Evolutionary conservation across 2,329 filamentous ascomycete species (phyloP).

Genomic region (Botrytis galanthina): DNA sequence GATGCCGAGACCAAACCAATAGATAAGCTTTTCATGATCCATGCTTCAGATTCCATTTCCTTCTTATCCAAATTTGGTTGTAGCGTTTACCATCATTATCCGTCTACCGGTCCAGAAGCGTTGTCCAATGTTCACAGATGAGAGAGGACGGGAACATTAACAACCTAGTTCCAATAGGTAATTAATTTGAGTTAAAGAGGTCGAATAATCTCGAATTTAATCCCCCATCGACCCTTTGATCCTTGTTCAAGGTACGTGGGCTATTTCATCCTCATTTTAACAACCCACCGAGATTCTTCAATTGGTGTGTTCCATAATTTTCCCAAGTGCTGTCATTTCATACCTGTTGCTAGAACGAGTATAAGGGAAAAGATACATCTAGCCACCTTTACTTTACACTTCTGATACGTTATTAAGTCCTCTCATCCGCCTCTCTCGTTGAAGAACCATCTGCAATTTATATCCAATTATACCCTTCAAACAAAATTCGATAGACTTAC

Average conservation of each 20-base stretch:
- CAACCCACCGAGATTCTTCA: slow-evolving; percentile 4
- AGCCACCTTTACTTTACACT: slow-evolving; percentile 4
- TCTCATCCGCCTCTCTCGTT: neutral
- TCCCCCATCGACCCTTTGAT: neutral
- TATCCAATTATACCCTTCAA: neutral
- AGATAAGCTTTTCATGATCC: slow-evolving; percentile 19
- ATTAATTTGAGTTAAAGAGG: neutral
- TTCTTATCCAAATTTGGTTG: slow-evolving; percentile 2
- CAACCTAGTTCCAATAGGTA: neutral
- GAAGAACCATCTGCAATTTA: neutral
- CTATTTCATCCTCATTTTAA: neutral
- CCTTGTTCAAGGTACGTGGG: neutral
- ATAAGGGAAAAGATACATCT: slow-evolving; percentile 8
- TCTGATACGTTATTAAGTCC: neutral
- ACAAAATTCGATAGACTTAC: neutral
- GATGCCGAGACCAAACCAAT: slow-evolving; percentile 8
- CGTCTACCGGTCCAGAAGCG: neutral
- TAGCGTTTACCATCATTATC: slow-evolving; percentile 5
- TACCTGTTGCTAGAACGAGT: neutral
- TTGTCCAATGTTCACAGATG: neutral
- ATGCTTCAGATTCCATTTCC: neutral
- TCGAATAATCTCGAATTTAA: neutral
- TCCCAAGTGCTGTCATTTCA: neutral
- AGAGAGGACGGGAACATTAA: neutral
- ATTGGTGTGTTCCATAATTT: neutral